phyloP scores from a whole-genome alignment of 2,329 filamentous ascomycete species.

The Claviceps africana region DNA sequence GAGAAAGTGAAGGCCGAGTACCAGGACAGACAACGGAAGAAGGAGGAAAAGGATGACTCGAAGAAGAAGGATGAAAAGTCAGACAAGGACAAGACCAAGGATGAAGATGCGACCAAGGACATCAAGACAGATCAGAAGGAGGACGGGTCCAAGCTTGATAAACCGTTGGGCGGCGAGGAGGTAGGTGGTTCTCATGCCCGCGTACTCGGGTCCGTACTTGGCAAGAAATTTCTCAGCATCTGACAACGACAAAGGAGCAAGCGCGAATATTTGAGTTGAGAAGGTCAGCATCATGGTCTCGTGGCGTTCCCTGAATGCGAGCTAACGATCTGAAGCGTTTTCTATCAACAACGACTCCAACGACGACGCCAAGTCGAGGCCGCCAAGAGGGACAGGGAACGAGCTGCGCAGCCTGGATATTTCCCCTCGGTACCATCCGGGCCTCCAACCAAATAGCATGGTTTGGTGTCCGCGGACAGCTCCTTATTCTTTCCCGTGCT shows the following conservation, averaged over 20 bases:
- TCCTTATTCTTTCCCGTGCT: not conserved
- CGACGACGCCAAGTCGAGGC: slow-evolving; percentile 40
- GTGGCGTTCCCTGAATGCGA: not conserved
- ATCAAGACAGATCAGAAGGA: slow-evolving; percentile 13
- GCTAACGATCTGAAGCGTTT: slow-evolving; percentile 39
- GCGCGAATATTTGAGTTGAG: slow-evolving; percentile 74
- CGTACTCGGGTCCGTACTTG: not conserved
- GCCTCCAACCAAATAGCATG: slow-evolving; percentile 22
- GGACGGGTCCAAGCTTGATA: slow-evolving; percentile 6
- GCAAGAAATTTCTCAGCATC: slow-evolving; percentile 3
- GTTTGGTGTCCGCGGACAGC: too few species aligned
- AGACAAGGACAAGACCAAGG: slow-evolving; percentile 21
- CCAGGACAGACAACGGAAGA: slow-evolving; percentile 55
- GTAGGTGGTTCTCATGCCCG: too few species aligned
- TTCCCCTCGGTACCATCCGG: slow-evolving; percentile 77
- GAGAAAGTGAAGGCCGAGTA: slow-evolving; percentile 61
- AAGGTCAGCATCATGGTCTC: slow-evolving; percentile 38
- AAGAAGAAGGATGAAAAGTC: slow-evolving; percentile 33
- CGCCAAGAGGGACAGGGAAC: slow-evolving; percentile 68
- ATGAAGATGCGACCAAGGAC: slow-evolving; percentile 15
- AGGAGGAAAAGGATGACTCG: slow-evolving; percentile 49
- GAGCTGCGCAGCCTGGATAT: slow-evolving; percentile 59
- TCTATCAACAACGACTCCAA: slow-evolving; percentile 75
- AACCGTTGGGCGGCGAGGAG: slow-evolving; percentile 2
- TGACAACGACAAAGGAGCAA: slow-evolving; percentile 53